Conservation (phyloP, 805 yeast genomes). For the Nadsonia fulvescens region DNA sequence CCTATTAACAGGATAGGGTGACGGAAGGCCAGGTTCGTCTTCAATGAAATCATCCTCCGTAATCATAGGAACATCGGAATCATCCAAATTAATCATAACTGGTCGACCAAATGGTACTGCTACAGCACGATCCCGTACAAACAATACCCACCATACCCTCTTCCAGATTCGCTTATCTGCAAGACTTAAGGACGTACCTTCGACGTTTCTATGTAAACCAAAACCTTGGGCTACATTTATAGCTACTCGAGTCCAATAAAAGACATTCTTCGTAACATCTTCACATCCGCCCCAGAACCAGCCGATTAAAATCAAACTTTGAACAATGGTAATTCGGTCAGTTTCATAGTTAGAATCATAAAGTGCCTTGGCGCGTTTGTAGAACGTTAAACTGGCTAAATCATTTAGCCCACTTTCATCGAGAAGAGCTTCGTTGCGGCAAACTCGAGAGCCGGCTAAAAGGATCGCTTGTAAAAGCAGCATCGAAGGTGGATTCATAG, state of each 20-base stretch:
- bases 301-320: conserved; percentile 42
- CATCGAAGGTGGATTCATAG: conserved; percentile 41
- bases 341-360: conserved; percentile 53
- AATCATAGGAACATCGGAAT: conserved; percentile 63
- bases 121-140: conserved; percentile 49
- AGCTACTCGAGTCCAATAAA: conserved; percentile 55
- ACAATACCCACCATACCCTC: conserved; percentile 63
- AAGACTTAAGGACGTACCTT: conserved; percentile 20
- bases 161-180: conserved; percentile 35
- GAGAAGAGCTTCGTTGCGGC: conserved; percentile 31
- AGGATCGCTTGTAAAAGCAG: conserved; percentile 51
- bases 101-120: conserved; percentile 68
- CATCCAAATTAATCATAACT: conserved; percentile 44
- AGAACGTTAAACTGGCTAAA: conserved; percentile 39
- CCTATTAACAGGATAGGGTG: conserved; percentile 26
- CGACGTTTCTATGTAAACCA: conserved; percentile 50
- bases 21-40: conserved; percentile 24
- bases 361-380: conserved; percentile 55
- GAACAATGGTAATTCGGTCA: conserved; percentile 44
- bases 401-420: conserved; percentile 30
- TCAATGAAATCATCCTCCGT: conserved; percentile 46
- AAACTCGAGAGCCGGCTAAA: conserved; percentile 48
- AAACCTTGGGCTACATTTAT: conserved; percentile 54
- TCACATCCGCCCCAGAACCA: conserved; percentile 63
- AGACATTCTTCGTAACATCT: conserved; percentile 45